A percentile compares a stretch with the other conserved stretches of the same genome.
Conservation (phyloP, 306 rosid species). For the Prunus armeniaca region DNA sequence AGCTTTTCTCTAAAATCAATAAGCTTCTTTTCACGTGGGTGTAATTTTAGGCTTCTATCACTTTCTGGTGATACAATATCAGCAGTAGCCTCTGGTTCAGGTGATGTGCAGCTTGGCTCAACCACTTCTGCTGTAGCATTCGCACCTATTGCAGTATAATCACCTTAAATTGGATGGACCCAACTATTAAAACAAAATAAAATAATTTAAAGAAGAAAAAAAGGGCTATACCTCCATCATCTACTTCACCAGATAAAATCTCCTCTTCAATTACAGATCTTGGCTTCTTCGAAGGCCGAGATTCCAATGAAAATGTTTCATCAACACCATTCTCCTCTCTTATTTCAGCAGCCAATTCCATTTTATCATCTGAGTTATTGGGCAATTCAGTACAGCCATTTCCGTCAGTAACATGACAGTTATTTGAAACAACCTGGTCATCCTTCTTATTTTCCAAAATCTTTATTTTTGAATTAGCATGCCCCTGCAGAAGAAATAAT, state of each 20-base stretch:
- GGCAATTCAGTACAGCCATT: slow-evolving; percentile 40
- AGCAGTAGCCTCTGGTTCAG: slow-evolving; percentile 41
- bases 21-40: slow-evolving; percentile 80
- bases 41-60: slow-evolving; percentile 60
- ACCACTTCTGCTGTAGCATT: slow-evolving; percentile 30
- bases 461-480: slow-evolving; percentile 41
- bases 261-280: slow-evolving; percentile 45
- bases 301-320: slow-evolving; percentile 34
- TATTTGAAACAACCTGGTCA: slow-evolving; percentile 27
- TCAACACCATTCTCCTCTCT: slow-evolving; percentile 32
- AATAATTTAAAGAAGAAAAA: not conserved
- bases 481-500: slow-evolving; percentile 27
- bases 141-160: slow-evolving; percentile 35
- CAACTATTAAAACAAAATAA: not conserved
- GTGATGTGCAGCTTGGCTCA: slow-evolving; percentile 29
- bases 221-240: slow-evolving; percentile 52
- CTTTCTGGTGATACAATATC: slow-evolving; percentile 41
- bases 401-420: slow-evolving; percentile 37
- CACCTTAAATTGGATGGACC: slow-evolving; percentile 19
- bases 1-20: slow-evolving; percentile 82
- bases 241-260: slow-evolving; percentile 23
- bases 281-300: slow-evolving; percentile 58
- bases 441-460: slow-evolving; percentile 37
- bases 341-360: slow-evolving; percentile 44
- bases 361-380: slow-evolving; percentile 36